Evolutionary conservation across 164 flowering plant genomes (phyloP).

Genomic region (Chimonanthus salicifolius): DNA sequence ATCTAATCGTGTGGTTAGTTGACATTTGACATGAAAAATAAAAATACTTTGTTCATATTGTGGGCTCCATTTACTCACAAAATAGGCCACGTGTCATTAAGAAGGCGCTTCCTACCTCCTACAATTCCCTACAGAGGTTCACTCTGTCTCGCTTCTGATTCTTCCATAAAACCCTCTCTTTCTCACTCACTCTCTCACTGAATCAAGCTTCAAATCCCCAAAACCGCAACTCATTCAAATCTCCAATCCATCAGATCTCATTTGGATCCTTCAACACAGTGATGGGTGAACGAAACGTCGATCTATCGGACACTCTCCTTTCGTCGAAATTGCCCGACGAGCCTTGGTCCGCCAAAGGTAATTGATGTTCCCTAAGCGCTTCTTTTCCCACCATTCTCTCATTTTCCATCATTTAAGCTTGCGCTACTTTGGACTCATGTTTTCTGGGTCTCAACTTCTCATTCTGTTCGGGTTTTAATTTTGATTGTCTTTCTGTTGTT

Average conservation of each 20-base stretch:
- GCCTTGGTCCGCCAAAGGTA: conserved; percentile 47
- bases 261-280: not conserved
- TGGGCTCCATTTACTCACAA: not conserved
- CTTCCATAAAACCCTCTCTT: not conserved
- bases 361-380: not conserved
- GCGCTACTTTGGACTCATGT: too few species aligned
- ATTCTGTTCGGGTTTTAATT: too few species aligned
- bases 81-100: too few species aligned
- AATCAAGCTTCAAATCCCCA: conserved; percentile 5
- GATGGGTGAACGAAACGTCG: conserved; percentile 64
- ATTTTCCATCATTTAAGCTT: too few species aligned
- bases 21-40: too few species aligned
- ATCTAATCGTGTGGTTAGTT: too few species aligned
- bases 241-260: not conserved
- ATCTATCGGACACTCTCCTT: conserved; percentile 74
- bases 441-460: too few species aligned
- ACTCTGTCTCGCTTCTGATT: not conserved
- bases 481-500: too few species aligned
- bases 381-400: not conserved
- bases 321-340: conserved; percentile 40
- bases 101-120: conserved; percentile 41
- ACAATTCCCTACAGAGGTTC: conserved; percentile 13
- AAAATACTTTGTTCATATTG: too few species aligned
- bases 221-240: not conserved
- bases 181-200: not conserved